Conservation (phyloP, 108 stramenopile genomes). For the Bacterosira constricta region DNA sequence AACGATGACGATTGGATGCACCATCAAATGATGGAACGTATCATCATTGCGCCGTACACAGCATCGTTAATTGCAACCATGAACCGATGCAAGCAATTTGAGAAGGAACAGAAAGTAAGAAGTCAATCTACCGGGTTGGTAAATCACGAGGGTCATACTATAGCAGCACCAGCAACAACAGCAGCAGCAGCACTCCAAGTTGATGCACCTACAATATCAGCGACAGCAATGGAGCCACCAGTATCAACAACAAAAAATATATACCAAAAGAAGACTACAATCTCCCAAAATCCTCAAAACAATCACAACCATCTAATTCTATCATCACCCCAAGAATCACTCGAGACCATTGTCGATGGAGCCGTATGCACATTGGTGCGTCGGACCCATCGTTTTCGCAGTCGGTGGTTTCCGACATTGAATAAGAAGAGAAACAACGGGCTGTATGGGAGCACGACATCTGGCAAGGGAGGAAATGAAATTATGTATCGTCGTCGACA, state of each 20-base stretch:
- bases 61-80: constrained; percentile 9
- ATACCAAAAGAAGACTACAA: background rate
- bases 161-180: background rate
- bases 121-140: no score
- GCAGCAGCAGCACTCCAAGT: background rate
- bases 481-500: constrained; percentile 10
- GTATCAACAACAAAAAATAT: constrained; percentile 10
- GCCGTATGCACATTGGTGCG: constrained; percentile 29
- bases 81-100: constrained; percentile 5
- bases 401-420: no score
- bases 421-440: no score
- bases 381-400: constrained; percentile 28
- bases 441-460: no score
- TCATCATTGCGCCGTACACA: constrained; percentile 50
- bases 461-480: no score
- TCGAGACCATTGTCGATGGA: constrained; percentile 42
- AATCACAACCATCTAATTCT: no score
- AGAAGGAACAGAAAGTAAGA: background rate
- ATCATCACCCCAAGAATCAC: constrained; percentile 30
- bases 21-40: constrained; percentile 39
- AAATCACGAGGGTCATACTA: background rate
- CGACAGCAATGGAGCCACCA: background rate
- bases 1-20: constrained; percentile 11
- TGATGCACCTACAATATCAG: background rate
- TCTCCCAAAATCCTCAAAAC: background rate